phyloP scores from a whole-genome alignment of 768 basidiomycete genomes.

The Auriscalpium vulgare region DNA sequence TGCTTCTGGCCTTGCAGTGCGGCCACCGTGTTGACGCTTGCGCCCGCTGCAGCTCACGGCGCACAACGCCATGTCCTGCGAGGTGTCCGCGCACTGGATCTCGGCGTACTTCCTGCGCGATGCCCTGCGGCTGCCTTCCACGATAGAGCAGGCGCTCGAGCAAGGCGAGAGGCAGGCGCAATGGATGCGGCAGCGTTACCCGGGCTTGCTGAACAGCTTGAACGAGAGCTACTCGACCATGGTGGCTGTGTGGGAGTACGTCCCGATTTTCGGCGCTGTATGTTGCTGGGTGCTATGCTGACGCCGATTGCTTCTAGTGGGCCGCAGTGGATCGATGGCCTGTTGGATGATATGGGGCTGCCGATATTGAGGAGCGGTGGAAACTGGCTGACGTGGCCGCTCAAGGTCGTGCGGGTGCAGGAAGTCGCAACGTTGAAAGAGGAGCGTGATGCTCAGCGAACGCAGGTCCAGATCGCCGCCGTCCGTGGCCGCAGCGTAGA shows the following conservation, averaged over 20 bases:
- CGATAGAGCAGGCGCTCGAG: slow-evolving; percentile 36
- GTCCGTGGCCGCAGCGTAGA: no score
- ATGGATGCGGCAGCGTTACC: slow-evolving; percentile 48
- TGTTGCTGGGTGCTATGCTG: neutral
- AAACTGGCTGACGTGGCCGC: slow-evolving; percentile 58
- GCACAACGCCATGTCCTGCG: slow-evolving; percentile 45
- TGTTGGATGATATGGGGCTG: slow-evolving; percentile 52
- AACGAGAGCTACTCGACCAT: slow-evolving; percentile 47
- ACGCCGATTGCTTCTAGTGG: slow-evolving; percentile 31
- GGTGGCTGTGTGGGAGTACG: slow-evolving; percentile 43
- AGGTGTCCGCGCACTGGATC: slow-evolving; percentile 55
- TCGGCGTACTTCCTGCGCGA: slow-evolving; percentile 53
- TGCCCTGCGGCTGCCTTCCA: slow-evolving; percentile 34
- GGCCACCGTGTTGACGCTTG: neutral
- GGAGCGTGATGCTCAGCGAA: slow-evolving; percentile 34
- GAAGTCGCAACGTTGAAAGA: slow-evolving; percentile 39
- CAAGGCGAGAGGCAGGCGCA: slow-evolving; percentile 35
- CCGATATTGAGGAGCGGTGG: slow-evolving; percentile 45
- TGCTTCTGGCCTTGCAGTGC: neutral
- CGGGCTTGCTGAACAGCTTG: slow-evolving; percentile 37
- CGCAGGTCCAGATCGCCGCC: neutral
- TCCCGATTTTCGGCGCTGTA: neutral
- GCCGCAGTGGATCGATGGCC: slow-evolving; percentile 48
- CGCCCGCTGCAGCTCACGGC: slow-evolving; percentile 36
- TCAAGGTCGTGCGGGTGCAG: slow-evolving; percentile 39